These are phyloP conservation scores for Boletus subluridellus DNA, from an alignment of 1,284 basidiomycete species.

Conservation along the genomic window DNA sequence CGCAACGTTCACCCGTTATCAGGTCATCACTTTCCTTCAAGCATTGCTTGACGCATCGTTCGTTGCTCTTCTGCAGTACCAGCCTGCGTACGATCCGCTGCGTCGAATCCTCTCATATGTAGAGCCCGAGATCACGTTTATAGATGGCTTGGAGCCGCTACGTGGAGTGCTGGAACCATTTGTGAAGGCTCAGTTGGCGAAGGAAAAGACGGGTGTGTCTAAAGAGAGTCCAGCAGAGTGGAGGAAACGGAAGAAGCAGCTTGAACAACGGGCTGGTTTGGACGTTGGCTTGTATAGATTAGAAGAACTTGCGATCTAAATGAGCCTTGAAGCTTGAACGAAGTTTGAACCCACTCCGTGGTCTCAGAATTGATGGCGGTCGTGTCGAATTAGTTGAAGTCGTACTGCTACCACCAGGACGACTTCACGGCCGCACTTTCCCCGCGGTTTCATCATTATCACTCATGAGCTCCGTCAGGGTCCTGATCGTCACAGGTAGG, in stretches of 20 bases:
- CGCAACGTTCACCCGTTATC: constrained; percentile 6
- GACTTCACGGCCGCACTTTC: not conserved
- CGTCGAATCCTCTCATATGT: constrained; percentile 48
- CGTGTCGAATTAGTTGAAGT: not conserved
- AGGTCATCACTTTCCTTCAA: constrained; percentile 61
- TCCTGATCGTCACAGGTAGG: constrained; percentile 29
- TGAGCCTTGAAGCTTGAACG: not conserved
- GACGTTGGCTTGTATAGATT: constrained; percentile 64
- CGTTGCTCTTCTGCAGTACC: constrained; percentile 57
- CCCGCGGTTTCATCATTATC: not conserved
- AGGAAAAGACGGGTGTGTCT: constrained; percentile 38
- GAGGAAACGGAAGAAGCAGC: constrained; percentile 53
- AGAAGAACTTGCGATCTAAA: constrained; percentile 61
- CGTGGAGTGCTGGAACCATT: constrained; percentile 62
- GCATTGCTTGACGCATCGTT: constrained; percentile 65
- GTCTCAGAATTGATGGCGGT: not conserved
- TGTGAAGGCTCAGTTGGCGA: constrained; percentile 46
- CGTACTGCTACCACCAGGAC: not conserved
- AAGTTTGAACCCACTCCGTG: not conserved
- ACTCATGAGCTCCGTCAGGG: constrained; percentile 23
- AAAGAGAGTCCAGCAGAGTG: constrained; percentile 48
- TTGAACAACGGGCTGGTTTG: constrained; percentile 50
- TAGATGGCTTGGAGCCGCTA: constrained; percentile 50
- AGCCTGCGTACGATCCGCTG: constrained; percentile 52
- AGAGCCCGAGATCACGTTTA: constrained; percentile 50